Percentiles rank a stretch among this genome's conserved stretches.
Evolutionary conservation across 73 alveolate species (phyloP).

Genomic region (Paramecium sexaurelia): DNA sequence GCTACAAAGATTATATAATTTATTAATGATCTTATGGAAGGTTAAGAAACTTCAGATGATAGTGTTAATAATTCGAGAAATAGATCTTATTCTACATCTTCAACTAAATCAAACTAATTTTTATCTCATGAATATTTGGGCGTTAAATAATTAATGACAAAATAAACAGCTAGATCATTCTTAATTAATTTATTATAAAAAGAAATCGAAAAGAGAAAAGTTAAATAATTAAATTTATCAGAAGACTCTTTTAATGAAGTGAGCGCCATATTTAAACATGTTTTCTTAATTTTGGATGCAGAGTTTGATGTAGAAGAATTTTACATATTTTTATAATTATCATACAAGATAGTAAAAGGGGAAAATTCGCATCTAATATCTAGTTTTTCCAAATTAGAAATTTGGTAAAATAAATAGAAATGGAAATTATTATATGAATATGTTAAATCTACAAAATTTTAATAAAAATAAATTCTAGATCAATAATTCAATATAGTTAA

Average conservation of each 20-base stretch:
- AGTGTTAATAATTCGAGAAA: neutral
- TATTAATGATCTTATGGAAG: neutral
- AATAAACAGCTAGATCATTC: neutral
- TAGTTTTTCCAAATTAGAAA: neutral
- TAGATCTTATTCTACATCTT: slow-evolving; percentile 16
- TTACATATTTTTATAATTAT: neutral
- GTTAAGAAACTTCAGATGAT: neutral
- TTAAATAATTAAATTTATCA: neutral
- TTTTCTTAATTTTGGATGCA: slow-evolving; percentile 8
- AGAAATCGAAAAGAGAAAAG: neutral
- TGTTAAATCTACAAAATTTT: neutral
- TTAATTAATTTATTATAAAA: neutral
- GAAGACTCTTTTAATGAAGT: slow-evolving; percentile 53
- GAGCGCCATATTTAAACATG: slow-evolving; percentile 18
- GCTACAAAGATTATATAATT: neutral
- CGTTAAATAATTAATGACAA: slow-evolving; percentile 15
- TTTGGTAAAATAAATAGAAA: slow-evolving; percentile 29
- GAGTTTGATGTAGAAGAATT: slow-evolving; percentile 46
- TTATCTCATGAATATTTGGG: neutral
- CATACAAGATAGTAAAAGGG: neutral
- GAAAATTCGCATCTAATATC: neutral
- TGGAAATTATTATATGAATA: slow-evolving; percentile 29
- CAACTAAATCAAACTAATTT: slow-evolving; percentile 12
- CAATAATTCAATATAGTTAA: neutral
- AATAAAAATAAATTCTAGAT: neutral